Conservation (phyloP, 352 stramenopile genomes). For the Phytophthora sansomeana region DNA sequence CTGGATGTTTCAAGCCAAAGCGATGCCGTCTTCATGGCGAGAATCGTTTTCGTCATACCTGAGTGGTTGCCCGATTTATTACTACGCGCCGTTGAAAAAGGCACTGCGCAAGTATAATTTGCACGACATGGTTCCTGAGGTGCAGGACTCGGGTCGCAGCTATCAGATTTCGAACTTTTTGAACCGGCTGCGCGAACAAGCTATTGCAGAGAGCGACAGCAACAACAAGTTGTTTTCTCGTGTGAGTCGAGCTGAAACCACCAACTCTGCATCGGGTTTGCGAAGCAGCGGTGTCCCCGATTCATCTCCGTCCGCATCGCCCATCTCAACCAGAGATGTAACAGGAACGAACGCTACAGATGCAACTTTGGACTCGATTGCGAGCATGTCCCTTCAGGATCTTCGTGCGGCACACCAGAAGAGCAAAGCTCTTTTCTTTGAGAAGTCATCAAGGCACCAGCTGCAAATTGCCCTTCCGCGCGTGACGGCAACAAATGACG, state of each 20-base stretch:
- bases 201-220: slow-evolving; percentile 74
- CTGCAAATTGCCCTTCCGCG: slow-evolving; percentile 50
- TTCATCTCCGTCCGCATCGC: slow-evolving; percentile 48
- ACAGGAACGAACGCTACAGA: slow-evolving; percentile 35
- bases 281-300: slow-evolving; percentile 40
- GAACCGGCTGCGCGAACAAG: slow-evolving; percentile 77
- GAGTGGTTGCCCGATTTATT: slow-evolving; percentile 79
- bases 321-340: slow-evolving; percentile 33
- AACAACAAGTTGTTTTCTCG: slow-evolving; percentile 83
- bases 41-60: slow-evolving; percentile 87
- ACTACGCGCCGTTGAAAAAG: slow-evolving; percentile 85
- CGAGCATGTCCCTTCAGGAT: slow-evolving; percentile 72
- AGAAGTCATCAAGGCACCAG: slow-evolving; percentile 46
- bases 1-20: slow-evolving; percentile 90
- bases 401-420: slow-evolving; percentile 59
- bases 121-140: slow-evolving; percentile 87
- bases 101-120: slow-evolving; percentile 89
- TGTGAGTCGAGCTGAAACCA: slow-evolving; percentile 32
- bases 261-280: slow-evolving; percentile 15
- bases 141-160: slow-evolving; percentile 81
- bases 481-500: slow-evolving; percentile 26
- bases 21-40: slow-evolving; percentile 87
- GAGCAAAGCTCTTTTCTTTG: slow-evolving; percentile 62
- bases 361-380: slow-evolving; percentile 60
- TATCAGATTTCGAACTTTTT: slow-evolving; percentile 87